phyloP scores from a whole-genome alignment of 2,329 filamentous ascomycete genomes.

The Paramyrothecium sp. region DNA sequence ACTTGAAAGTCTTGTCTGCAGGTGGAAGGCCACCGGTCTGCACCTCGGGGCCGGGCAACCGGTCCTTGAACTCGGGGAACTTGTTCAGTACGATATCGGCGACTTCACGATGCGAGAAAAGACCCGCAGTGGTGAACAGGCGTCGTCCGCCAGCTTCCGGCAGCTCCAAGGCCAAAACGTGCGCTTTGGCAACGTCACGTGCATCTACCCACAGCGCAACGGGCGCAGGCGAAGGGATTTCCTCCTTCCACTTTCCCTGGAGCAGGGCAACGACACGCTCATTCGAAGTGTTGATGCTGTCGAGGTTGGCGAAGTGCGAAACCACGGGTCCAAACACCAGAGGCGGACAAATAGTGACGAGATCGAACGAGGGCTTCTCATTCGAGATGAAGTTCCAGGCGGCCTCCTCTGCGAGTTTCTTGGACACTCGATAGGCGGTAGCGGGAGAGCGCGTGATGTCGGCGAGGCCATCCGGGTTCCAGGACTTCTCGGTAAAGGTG shows the following conservation, averaged over 20 bases:
- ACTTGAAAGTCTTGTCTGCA: constrained; percentile 44
- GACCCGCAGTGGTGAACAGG: constrained; percentile 47
- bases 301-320: constrained; percentile 43
- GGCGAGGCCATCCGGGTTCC: constrained; percentile 52
- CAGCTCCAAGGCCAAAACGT: constrained; percentile 50
- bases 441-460: constrained; percentile 37
- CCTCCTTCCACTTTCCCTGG: constrained; percentile 46
- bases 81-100: constrained; percentile 39
- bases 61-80: constrained; percentile 49
- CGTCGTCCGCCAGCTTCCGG: constrained; percentile 47
- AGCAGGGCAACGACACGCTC: constrained; percentile 49
- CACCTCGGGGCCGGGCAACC: constrained; percentile 42
- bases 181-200: constrained; percentile 52
- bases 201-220: constrained; percentile 54
- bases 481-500: constrained; percentile 46
- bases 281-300: constrained; percentile 53
- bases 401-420: constrained; percentile 52
- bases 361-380: constrained; percentile 44
- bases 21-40: constrained; percentile 41
- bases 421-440: constrained; percentile 53
- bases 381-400: constrained; percentile 50
- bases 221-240: constrained; percentile 38
- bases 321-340: constrained; percentile 53
- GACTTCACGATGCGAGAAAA: constrained; percentile 45
- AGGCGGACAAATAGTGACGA: constrained; percentile 54